Evolutionary conservation across 495 filamentous ascomycete genomes (phyloP), one percentile per base, ranked within the genome.

Genomic region (Trichoderma reesei): DNA sequence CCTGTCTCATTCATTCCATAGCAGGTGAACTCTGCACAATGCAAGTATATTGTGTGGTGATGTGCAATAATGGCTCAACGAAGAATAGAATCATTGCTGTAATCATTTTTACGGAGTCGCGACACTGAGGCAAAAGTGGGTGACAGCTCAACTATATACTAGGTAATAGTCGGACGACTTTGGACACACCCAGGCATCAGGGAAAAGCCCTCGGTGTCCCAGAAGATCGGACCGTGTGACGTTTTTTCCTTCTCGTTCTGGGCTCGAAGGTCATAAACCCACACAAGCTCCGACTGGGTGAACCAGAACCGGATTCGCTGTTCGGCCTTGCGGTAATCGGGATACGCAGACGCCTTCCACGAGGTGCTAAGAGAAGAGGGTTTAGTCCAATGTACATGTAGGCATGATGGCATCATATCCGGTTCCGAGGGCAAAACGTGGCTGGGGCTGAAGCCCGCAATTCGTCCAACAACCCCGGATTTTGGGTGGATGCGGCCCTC

Each of bases 381-480:
- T 26, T 26, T 26, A 26, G 26, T 26, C 26, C 26, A 26, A 26
- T 26, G 26, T 26, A 26, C 26, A 26, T 26, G 26, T 39, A 39
- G 51, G 31, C 26, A 7, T 56, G 26, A 56, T 56, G 51, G 31
- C 51, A 56, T 56, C 51, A 56, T 56, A 3, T 56, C 51, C 51
- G 31, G 20, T 56, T 56, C 31, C 51, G 26, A 31, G 9, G 11
- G 13, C 13, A 14, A 16, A 11, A n/a, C 20, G 51, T 34, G 51
- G 51, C 51, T 34, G 51, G 8, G 34, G 20, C 31, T 11, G 9
- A 34, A 10, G 11, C 11, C 11, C 51, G 26, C 26, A 26, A 56
- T 10, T 33, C 11, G 51, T n/a, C 51, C 51, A 56, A 56, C 34
- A 20, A 56, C 51, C 51, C 51, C 51, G 26, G 51, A 56, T 56